Evolutionary conservation across 352 stramenopile species (phyloP), one percentile per base, ranked within the genome.

Genomic region (Albugo laibachii): DNA sequence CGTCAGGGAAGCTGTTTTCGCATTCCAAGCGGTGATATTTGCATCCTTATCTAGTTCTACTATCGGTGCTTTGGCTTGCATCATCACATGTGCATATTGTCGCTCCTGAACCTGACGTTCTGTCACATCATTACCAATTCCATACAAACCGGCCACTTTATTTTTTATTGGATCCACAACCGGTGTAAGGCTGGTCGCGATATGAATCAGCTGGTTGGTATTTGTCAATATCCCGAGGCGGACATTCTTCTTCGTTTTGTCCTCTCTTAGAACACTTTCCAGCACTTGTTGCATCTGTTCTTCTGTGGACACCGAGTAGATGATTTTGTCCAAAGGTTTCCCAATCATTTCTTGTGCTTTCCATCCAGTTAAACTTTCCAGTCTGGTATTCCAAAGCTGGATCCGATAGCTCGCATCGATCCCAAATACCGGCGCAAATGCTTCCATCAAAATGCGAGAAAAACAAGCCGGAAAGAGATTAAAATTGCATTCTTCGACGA

Each of bases 11-110:
- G 69, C 69, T 0, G 59, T 65, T 50, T 79, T 80, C 14, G 57
- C 54, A 46, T 87, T 85, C 74, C 74, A 87, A 36, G 82, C 55
- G 13, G 57, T 70, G 45, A 87, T 69, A 10, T 54, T 35, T 10
- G 66, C 77, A n/a, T 80, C 52, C 41, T 59, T 54, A 50, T 92
- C 72, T 14, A 88, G 57, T 49, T 82, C 75, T 39, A 92, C 68
- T 27, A 88, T 85, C 1, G 74, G 71, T 15, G 68, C 66, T 49
- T 83, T 87, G 1, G 73, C 73, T 36, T 79, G 75, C 54, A 82
- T 74, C 47, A 81, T 66, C 11, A 85, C 65, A 24, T 57, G 50
- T 40, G 61, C 59, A 57, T 80, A 79, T 50, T 83, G 61, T 11
- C 57, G 63, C 15, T 63, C 66, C 27, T 61, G 58, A 18, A 69